phyloP scores from a whole-genome alignment of 2,329 filamentous ascomycete species.

The Cryoendolithus antarcticus region DNA sequence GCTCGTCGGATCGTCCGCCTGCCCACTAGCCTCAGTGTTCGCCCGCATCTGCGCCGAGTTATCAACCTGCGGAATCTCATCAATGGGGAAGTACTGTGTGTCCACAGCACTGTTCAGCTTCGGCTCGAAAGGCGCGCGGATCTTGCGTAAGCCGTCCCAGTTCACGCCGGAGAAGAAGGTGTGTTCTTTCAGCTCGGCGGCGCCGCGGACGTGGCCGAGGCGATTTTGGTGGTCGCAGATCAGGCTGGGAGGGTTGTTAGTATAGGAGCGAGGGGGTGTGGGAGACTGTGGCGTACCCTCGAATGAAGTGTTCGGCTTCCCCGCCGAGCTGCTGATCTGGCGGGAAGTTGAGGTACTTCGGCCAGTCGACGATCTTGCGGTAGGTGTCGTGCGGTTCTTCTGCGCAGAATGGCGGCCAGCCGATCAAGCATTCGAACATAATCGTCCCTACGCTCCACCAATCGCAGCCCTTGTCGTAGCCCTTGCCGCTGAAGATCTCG shows the following conservation, averaged over 20 bases:
- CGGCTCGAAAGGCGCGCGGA: slow-evolving; percentile 91
- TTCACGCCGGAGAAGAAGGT: slow-evolving; percentile 95
- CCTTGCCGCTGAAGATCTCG: slow-evolving; percentile 93
- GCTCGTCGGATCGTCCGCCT: slow-evolving; percentile 74
- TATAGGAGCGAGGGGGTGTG: slow-evolving; percentile 1
- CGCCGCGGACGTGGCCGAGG: slow-evolving; percentile 68
- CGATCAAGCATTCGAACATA: slow-evolving; percentile 98
- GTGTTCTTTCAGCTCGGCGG: slow-evolving; percentile 85
- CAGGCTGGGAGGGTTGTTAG: slow-evolving; percentile 44
- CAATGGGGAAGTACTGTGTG: slow-evolving; percentile 96
- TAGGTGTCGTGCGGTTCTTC: slow-evolving; percentile 97
- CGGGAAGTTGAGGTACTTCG: slow-evolving; percentile 88
- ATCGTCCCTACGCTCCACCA: slow-evolving; percentile 99
- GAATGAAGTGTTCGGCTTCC: slow-evolving; percentile 84
- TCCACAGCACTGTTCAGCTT: slow-evolving; percentile 87
- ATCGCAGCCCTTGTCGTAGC: slow-evolving; percentile 93
- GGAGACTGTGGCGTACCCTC: slow-evolving; percentile 52
- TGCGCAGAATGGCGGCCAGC: slow-evolving; percentile 97
- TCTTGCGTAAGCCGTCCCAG: slow-evolving; percentile 83
- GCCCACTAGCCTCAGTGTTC: slow-evolving; percentile 60
- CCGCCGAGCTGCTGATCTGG: slow-evolving; percentile 81
- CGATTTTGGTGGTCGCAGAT: slow-evolving; percentile 91
- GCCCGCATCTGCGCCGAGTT: slow-evolving; percentile 78
- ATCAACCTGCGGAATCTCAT: slow-evolving; percentile 95
- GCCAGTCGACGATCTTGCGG: slow-evolving; percentile 98